A percentile compares a stretch with the other conserved stretches of the same genome.
phyloP scores from a whole-genome alignment of 129 eudicot genomes.

The Flaveria sonorensis region DNA sequence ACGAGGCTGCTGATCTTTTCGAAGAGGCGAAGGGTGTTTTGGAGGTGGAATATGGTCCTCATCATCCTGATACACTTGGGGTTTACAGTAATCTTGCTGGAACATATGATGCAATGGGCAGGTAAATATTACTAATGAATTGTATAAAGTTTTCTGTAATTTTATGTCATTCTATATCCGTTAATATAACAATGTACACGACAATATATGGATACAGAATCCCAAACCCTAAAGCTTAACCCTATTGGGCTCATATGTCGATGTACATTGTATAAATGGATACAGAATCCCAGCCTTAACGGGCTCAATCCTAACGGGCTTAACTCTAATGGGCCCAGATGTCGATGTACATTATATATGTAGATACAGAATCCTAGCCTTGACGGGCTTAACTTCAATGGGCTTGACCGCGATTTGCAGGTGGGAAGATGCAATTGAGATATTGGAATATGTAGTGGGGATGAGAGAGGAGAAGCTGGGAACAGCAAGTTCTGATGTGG shows the following conservation, averaged over 20 bases:
- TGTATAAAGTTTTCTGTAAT: background rate
- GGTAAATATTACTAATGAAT: slow-evolving; percentile 36
- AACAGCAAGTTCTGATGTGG: slow-evolving; percentile 78
- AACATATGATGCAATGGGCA: slow-evolving; percentile 95
- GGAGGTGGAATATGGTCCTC: slow-evolving; percentile 78
- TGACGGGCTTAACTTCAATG: background rate
- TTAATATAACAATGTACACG: background rate
- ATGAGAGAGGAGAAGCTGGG: slow-evolving; percentile 92
- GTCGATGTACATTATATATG: too few relatives aligned
- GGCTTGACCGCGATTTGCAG: slow-evolving; percentile 29
- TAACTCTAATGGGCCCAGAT: too few relatives aligned
- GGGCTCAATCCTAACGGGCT: background rate
- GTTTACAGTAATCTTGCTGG: slow-evolving; percentile 96
- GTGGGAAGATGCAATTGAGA: slow-evolving; percentile 75
- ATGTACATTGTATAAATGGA: too few relatives aligned
- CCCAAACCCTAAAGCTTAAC: too few relatives aligned
- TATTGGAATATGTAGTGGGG: slow-evolving; percentile 69
- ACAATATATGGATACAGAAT: background rate
- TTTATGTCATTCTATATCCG: background rate
- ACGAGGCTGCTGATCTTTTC: slow-evolving; percentile 87
- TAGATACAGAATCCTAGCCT: background rate
- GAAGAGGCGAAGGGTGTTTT: slow-evolving; percentile 81
- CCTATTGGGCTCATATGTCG: too few relatives aligned
- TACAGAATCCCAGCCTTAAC: background rate
- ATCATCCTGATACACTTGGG: slow-evolving; percentile 83